Conservation (phyloP, 139 green algal species). For the Picochlorum sp. region DNA sequence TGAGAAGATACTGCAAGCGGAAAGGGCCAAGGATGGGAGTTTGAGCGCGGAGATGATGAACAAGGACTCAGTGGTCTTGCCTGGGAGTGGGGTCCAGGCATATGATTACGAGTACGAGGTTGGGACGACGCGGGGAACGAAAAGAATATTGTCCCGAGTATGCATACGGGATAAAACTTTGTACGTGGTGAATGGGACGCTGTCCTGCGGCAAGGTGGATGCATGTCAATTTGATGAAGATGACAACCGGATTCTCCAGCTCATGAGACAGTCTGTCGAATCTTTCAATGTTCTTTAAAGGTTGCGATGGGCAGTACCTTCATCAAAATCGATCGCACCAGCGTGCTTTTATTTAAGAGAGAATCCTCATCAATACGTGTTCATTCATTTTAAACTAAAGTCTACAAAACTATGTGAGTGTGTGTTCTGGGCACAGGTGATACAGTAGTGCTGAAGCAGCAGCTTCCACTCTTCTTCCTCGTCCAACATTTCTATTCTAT, state of each 20-base stretch:
- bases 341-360: too few species aligned
- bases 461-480: constrained; percentile 96
- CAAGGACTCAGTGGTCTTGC: neutral
- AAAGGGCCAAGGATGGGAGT: constrained; percentile 58
- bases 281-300: too few species aligned
- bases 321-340: too few species aligned
- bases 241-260: too few species aligned
- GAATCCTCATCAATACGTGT: too few species aligned
- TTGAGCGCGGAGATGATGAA: constrained; percentile 37
- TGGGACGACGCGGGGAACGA: constrained; percentile 60
- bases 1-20: constrained; percentile 45
- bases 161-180: constrained; percentile 36
- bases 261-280: neutral
- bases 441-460: constrained; percentile 87
- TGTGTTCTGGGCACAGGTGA: constrained; percentile 39
- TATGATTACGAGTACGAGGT: constrained; percentile 74
- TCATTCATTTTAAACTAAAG: too few species aligned
- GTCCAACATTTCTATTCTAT: constrained; percentile 68
- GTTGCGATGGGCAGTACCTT: too few species aligned
- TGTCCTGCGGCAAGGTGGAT: constrained; percentile 43
- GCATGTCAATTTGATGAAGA: constrained; percentile 9
- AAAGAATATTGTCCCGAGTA: constrained; percentile 43
- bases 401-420: too few species aligned
- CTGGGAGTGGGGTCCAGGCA: neutral
- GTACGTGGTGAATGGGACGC: constrained; percentile 63